phyloP scores from a whole-genome alignment of 202 grass and related monocot genomes.

The Tripidium arundinaceum region DNA sequence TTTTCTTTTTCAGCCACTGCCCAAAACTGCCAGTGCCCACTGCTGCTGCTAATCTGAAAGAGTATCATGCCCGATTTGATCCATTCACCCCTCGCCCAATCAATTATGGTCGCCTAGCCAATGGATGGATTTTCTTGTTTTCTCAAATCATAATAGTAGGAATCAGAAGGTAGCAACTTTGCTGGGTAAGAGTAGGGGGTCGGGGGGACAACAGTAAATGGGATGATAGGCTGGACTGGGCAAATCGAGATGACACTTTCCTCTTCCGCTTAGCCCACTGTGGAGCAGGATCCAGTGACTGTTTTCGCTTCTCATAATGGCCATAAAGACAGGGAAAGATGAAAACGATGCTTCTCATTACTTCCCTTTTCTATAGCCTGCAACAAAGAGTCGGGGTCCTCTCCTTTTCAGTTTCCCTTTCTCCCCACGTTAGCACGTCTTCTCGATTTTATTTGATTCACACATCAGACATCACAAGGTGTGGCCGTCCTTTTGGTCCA shows the following conservation, averaged over 20 bases:
- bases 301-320: background rate
- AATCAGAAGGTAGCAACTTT: background rate
- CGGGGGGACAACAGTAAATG: background rate
- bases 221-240: background rate
- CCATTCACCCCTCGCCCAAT: background rate
- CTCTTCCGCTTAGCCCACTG: background rate
- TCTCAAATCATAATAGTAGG: background rate
- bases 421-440: background rate
- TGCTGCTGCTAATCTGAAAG: background rate
- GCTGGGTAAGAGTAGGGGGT: background rate
- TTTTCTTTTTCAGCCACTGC: background rate
- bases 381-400: background rate
- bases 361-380: background rate
- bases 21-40: background rate
- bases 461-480: too few species aligned
- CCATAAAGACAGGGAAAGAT: background rate
- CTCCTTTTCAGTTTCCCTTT: conserved; percentile 1
- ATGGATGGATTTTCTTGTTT: background rate
- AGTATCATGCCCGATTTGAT: background rate
- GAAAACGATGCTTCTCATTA: background rate
- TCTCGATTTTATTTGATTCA: background rate
- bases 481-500: background rate
- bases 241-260: background rate
- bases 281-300: background rate
- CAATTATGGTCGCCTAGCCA: background rate